Evolutionary conservation across 164 flowering plant genomes (phyloP), one percentile per base, ranked within the genome.

Genomic region (Platanus orientalis): DNA sequence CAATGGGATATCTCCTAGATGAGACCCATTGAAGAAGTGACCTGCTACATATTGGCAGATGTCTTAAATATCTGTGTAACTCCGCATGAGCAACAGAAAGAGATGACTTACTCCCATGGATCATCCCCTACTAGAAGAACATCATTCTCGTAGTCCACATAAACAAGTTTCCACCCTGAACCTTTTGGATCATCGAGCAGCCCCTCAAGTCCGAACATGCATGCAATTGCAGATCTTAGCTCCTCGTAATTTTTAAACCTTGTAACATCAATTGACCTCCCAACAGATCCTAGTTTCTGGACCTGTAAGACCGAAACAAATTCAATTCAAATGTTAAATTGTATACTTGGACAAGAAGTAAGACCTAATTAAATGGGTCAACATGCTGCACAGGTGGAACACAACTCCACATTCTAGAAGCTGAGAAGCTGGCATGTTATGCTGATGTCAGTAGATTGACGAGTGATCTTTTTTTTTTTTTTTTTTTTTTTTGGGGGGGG

Each of bases 111-210:
- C 99, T 92, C 95, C 99, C 99, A 95, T 12, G 99, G 99, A 79
- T 92, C 99, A 71, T 95, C 99, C 19, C 99, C 99, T 25, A 95
- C 97, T 42, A 95, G 98, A 54, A 95, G 91, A 29, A 92, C 95
- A 64, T 95, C 99, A 50, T 84, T 90, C 76, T 95, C 99, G 52
- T 82, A 90, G 67, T 95, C 99, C 53, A 90, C 96, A 52, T 92
- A 95, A 0, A 95, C 97, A 28, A 95, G 77, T 67, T 87, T 86
- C 99, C 99, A 95, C 0, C 80, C 91, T 1, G 92, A 83, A 29
- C 86, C 86, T 74, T 76, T 80, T 16, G 81, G 84, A 61, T 85
- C 90, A 62, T 79, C 82, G 9, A 95, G 89, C 65, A 90, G 73
- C 7, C 97, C 97, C 58, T 84, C 87, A 6, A 95, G 90, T 42